A percentile compares a stretch with the other conserved stretches of the same genome.
These are phyloP conservation scores for Lepiota subincarnata DNA, from an alignment of 768 basidiomycete genomes.

Conservation along the genomic window DNA sequence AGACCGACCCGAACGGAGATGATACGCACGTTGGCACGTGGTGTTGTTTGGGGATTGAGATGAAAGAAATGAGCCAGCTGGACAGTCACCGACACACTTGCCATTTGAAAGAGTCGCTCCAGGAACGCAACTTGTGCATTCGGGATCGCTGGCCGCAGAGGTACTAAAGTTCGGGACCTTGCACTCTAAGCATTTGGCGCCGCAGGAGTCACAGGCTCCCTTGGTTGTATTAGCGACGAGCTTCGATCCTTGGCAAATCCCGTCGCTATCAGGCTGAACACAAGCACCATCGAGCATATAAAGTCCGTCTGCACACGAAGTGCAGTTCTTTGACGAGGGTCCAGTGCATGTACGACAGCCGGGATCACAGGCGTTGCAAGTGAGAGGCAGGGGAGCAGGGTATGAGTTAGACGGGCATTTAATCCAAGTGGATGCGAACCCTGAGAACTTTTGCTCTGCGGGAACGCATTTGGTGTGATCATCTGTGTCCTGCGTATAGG, in stretches of 20 bases:
- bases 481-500: conserved; percentile 59
- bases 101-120: conserved; percentile 76
- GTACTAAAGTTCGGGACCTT: conserved; percentile 66
- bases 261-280: conserved; percentile 57
- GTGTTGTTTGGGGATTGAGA: conserved; percentile 70
- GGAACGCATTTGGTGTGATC: conserved; percentile 65
- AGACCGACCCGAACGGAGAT: not conserved
- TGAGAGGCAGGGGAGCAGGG: conserved; percentile 31
- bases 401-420: conserved; percentile 70
- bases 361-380: conserved; percentile 56
- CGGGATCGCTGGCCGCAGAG: conserved; percentile 59
- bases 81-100: conserved; percentile 65
- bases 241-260: conserved; percentile 64
- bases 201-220: conserved; percentile 76
- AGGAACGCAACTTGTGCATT: conserved; percentile 75
- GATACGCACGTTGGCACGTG: conserved; percentile 57
- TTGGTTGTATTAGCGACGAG: conserved; percentile 80
- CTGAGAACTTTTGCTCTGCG: conserved; percentile 37
- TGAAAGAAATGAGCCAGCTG: conserved; percentile 65
- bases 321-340: conserved; percentile 59
- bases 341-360: conserved; percentile 69
- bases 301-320: conserved; percentile 57
- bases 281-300: conserved; percentile 65
- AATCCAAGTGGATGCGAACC: conserved; percentile 28
- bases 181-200: conserved; percentile 73